Evolutionary conservation across 2,329 filamentous ascomycete genomes (phyloP).

Genomic region (Cladosporium sp.): DNA sequence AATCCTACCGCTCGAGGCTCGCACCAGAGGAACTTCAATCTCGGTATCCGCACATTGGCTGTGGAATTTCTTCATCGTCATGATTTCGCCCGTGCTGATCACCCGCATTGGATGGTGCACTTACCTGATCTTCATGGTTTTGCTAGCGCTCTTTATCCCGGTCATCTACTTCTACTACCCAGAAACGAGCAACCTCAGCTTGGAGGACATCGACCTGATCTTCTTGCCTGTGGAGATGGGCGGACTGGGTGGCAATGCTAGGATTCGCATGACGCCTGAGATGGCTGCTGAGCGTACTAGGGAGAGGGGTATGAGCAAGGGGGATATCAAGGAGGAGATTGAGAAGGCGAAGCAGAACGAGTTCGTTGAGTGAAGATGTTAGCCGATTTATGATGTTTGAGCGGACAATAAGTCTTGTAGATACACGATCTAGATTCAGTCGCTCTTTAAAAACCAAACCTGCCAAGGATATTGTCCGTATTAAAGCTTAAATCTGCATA

Average conservation of each 20-base stretch:
- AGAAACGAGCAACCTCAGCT: slow-evolving; percentile 33
- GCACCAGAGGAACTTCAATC: slow-evolving; percentile 49
- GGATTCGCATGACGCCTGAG: slow-evolving; percentile 18
- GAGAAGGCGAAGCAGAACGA: slow-evolving; percentile 17
- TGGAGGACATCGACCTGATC: slow-evolving; percentile 39
- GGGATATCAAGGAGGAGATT: slow-evolving; percentile 8
- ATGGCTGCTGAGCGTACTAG: slow-evolving; percentile 13
- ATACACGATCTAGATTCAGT: not conserved
- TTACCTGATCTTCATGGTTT: slow-evolving; percentile 51
- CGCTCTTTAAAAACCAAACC: not conserved
- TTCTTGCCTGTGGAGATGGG: slow-evolving; percentile 23
- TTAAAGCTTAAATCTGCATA: not conserved
- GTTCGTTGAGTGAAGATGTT: not conserved
- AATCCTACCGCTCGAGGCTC: slow-evolving; percentile 50
- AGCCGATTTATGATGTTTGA: not conserved
- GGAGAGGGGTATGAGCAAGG: slow-evolving; percentile 13
- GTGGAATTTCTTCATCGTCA: slow-evolving; percentile 51
- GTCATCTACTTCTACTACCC: slow-evolving; percentile 36
- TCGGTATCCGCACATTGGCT: slow-evolving; percentile 48
- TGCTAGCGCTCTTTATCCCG: slow-evolving; percentile 19
- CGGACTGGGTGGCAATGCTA: slow-evolving; percentile 2
- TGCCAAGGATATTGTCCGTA: not conserved
- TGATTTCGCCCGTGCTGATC: slow-evolving; percentile 50
- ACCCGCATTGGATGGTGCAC: slow-evolving; percentile 49
- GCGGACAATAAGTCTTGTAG: not conserved